Evolutionary conservation across 1,139 yeast species (phyloP).

Genomic region (Scheffersomyces titani): DNA sequence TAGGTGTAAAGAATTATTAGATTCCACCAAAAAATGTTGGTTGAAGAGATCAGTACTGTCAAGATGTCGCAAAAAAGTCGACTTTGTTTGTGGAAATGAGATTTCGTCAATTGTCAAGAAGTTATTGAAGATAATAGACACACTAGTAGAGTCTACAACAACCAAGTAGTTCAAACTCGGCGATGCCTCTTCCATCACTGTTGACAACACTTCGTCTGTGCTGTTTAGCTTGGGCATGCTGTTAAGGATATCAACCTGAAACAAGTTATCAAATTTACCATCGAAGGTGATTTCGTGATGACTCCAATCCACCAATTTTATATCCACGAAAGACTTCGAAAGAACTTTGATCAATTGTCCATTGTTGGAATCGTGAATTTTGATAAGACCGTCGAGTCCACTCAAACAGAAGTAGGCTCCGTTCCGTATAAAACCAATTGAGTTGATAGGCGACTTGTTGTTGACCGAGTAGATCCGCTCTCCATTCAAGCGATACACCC

Average conservation of each 20-base stretch:
- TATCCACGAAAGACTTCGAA: conserved; percentile 15
- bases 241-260: conserved; percentile 25
- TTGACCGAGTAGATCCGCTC: conserved; percentile 54
- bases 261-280: conserved; percentile 17
- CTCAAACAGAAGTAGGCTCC: conserved; percentile 47
- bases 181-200: conserved; percentile 7
- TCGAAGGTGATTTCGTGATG: conserved; percentile 3
- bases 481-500: conserved; percentile 58
- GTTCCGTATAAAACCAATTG: conserved; percentile 35
- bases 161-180: conserved; percentile 24
- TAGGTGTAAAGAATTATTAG: conserved; percentile 4
- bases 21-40: conserved; percentile 29
- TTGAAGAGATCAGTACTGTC: conserved; percentile 26
- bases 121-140: conserved; percentile 35
- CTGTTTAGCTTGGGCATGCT: conserved; percentile 27
- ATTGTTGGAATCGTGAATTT: conserved; percentile 51
- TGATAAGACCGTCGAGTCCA: conserved; percentile 45
- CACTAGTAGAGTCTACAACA: conserved; percentile 22
- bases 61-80: conserved; percentile 15
- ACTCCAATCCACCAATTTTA: conserved; percentile 29
- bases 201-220: conserved; percentile 8
- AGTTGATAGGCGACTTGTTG: conserved; percentile 34
- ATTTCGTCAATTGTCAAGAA: conserved; percentile 27
- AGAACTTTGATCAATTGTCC: conserved; percentile 39
- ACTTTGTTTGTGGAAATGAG: conserved; percentile 13